Evolutionary conservation across 768 basidiomycete genomes (phyloP).

Genomic region (Boletus vinaceobasis): DNA sequence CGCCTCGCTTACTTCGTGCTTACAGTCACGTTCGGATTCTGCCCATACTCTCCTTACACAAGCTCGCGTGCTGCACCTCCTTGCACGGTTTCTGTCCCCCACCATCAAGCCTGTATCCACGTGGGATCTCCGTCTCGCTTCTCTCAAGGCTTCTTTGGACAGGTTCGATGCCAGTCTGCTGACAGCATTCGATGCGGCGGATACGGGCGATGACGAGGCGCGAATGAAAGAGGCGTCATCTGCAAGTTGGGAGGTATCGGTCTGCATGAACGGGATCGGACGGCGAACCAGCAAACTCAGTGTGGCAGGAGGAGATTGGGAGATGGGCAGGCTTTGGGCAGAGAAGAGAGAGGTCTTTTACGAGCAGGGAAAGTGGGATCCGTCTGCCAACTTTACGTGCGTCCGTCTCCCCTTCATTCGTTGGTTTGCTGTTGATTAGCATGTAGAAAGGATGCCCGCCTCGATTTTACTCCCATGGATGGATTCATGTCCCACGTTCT

Average conservation of each 20-base stretch:
- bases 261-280: conserved; percentile 36
- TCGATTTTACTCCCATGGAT: conserved; percentile 95
- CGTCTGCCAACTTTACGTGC: conserved; percentile 78
- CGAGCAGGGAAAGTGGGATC: conserved; percentile 74
- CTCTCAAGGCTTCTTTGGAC: conserved; percentile 77
- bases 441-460: conserved; percentile 47
- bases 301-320: conserved; percentile 56
- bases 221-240: conserved; percentile 81
- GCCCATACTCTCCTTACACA: conserved; percentile 47
- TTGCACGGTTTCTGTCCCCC: conserved; percentile 72
- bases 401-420: conserved; percentile 20
- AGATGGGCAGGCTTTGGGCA: conserved; percentile 92
- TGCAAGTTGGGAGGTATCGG: conserved; percentile 83
- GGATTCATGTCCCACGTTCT: conserved; percentile 75
- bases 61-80: conserved; percentile 66
- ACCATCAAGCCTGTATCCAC: conserved; percentile 64
- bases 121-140: conserved; percentile 59
- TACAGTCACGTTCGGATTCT: conserved; percentile 36
- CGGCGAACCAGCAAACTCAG: conserved; percentile 2
- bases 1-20: conserved; percentile 42
- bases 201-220: conserved; percentile 65
- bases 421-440: background rate
- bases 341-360: conserved; percentile 96
- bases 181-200: conserved; percentile 86
- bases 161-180: conserved; percentile 84